phyloP scores from a whole-genome alignment of 257 asterid species.

The Ophiorrhiza pumila region DNA sequence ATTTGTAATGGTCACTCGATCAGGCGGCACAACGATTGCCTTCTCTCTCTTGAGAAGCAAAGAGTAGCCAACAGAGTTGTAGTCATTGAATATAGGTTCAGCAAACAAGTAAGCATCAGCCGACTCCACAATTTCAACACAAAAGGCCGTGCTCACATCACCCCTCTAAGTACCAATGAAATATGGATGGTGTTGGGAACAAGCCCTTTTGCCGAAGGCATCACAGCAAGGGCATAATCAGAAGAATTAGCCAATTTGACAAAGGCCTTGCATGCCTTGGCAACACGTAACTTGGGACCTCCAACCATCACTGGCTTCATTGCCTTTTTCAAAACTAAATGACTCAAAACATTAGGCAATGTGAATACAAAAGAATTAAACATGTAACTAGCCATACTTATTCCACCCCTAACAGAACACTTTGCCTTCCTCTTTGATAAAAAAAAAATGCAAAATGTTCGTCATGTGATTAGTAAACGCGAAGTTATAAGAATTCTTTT shows the following conservation, averaged over 20 bases:
- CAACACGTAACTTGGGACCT: slow-evolving; percentile 73
- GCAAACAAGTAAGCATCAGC: slow-evolving; percentile 81
- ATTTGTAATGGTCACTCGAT: slow-evolving; percentile 54
- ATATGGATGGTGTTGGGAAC: slow-evolving; percentile 65
- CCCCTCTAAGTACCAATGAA: slow-evolving; percentile 90
- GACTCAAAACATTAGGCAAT: too few species aligned
- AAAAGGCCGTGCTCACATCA: slow-evolving; percentile 73
- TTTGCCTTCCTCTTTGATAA: too few species aligned
- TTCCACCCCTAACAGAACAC: too few species aligned
- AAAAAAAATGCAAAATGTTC: too few species aligned
- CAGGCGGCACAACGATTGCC: slow-evolving; percentile 67
- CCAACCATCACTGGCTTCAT: slow-evolving; percentile 90
- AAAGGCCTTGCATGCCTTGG: slow-evolving; percentile 63
- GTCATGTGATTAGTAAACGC: too few species aligned
- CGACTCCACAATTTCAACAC: slow-evolving; percentile 81
- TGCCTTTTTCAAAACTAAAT: slow-evolving; percentile 70
- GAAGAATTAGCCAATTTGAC: slow-evolving; percentile 51
- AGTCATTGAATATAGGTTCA: slow-evolving; percentile 80
- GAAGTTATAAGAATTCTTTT: too few species aligned
- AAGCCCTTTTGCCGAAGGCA: slow-evolving; percentile 86
- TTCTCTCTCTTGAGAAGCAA: slow-evolving; percentile 81
- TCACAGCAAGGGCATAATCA: slow-evolving; percentile 61
- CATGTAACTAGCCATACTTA: too few species aligned
- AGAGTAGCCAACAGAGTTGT: slow-evolving; percentile 80
- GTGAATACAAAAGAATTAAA: too few species aligned